phyloP scores from a whole-genome alignment of 495 filamentous ascomycete genomes.

The Penicillium turbatum region DNA sequence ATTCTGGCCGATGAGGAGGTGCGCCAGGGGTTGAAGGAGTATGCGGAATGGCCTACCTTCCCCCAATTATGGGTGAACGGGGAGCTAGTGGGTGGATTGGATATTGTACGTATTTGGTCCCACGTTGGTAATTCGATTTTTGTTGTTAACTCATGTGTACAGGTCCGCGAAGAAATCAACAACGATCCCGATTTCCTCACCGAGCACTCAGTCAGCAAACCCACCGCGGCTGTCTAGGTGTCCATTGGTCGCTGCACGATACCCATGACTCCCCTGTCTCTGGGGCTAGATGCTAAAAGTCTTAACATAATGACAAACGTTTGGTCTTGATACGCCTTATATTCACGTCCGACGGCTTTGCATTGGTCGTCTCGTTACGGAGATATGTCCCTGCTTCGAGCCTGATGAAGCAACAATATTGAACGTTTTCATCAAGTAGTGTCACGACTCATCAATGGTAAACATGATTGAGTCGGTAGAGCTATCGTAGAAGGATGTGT shows the following conservation, averaged over 20 bases:
- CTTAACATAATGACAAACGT: conserved; percentile 22
- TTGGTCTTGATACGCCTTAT: conserved; percentile 11
- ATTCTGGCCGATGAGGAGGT: conserved; percentile 98
- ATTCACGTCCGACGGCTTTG: not conserved
- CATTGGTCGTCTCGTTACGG: too few species aligned
- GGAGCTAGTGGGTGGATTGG: conserved; percentile 84
- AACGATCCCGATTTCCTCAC: conserved; percentile 75
- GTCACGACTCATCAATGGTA: too few species aligned
- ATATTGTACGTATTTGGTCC: conserved; percentile 70
- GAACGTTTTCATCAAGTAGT: too few species aligned
- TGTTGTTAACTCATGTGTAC: conserved; percentile 33
- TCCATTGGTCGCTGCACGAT: conserved; percentile 15
- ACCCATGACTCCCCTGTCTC: conserved; percentile 17
- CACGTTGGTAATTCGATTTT: not conserved
- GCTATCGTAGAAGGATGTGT: too few species aligned
- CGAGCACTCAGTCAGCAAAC: conserved; percentile 52
- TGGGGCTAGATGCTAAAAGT: conserved; percentile 15
- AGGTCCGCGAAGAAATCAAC: conserved; percentile 72
- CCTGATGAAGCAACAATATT: too few species aligned
- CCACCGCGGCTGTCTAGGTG: conserved; percentile 12
- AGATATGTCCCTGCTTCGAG: too few species aligned
- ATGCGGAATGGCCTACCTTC: conserved; percentile 95
- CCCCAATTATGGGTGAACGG: conserved; percentile 83
- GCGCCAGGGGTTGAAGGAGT: conserved; percentile 89
- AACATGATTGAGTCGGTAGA: too few species aligned